Conservation (phyloP, 1,284 basidiomycete species). For the Sanguinoderma infundibulare region DNA sequence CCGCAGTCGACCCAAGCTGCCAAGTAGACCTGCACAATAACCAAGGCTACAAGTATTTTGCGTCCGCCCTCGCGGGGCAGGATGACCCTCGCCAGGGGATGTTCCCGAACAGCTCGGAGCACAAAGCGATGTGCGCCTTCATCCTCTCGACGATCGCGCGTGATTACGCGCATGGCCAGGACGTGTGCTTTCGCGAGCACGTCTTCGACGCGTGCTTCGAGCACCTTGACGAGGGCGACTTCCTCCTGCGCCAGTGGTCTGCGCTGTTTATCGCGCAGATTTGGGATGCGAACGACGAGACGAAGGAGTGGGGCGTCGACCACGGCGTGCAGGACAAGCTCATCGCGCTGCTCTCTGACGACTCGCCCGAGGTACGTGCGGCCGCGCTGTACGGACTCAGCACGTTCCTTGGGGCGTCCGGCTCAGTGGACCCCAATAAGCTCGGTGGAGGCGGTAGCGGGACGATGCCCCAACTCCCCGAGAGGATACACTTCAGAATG, state of each 20-base stretch:
- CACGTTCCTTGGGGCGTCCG: constrained; percentile 92
- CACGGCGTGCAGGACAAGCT: constrained; percentile 87
- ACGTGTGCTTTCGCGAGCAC: constrained; percentile 82
- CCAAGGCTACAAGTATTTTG: constrained; percentile 89
- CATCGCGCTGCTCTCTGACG: constrained; percentile 83
- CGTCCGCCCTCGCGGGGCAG: constrained; percentile 73
- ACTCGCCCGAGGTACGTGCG: constrained; percentile 91
- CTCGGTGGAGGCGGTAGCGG: constrained; percentile 87
- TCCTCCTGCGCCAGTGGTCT: constrained; percentile 92
- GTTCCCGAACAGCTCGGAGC: constrained; percentile 92
- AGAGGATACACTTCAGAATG: constrained; percentile 80
- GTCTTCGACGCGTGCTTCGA: constrained; percentile 93
- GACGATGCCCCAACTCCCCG: constrained; percentile 81
- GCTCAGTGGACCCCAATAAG: constrained; percentile 67
- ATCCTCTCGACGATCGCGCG: constrained; percentile 93
- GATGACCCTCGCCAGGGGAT: constrained; percentile 62
- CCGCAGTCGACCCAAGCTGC: constrained; percentile 93
- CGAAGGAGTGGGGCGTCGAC: constrained; percentile 86
- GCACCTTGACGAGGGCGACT: constrained; percentile 88
- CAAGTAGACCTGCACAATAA: constrained; percentile 91
- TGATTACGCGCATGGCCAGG: constrained; percentile 87
- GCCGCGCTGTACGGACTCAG: constrained; percentile 93
- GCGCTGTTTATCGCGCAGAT: constrained; percentile 94
- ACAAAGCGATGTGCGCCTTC: constrained; percentile 99
- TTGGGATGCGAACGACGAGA: constrained; percentile 94